These are phyloP conservation scores for Powellomyces hirtus DNA, from an alignment of 192 early-diverging fungal species.

Conservation along the genomic window DNA sequence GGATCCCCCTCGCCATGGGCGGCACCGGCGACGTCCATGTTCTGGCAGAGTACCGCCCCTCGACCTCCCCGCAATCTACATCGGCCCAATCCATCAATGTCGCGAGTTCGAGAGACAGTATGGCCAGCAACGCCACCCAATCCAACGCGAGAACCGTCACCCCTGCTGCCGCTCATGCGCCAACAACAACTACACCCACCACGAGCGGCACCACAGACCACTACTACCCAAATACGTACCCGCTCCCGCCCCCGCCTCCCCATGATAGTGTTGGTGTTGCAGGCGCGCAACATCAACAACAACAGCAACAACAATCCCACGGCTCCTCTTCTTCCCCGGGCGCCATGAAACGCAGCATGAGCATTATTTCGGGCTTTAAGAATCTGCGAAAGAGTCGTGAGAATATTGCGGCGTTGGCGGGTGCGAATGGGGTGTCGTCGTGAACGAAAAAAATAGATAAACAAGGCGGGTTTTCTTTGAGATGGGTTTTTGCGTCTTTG, in stretches of 20 bases:
- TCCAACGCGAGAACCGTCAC: neutral
- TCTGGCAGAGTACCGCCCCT: conserved; percentile 10
- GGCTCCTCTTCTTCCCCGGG: neutral
- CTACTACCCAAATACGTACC: too few species aligned
- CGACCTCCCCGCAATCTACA: neutral
- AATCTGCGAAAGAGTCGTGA: neutral
- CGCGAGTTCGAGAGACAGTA: conserved; percentile 1
- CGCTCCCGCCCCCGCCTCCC: neutral
- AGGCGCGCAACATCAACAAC: too few species aligned
- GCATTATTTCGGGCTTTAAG: neutral
- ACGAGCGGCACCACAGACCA: too few species aligned
- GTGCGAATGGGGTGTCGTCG: neutral
- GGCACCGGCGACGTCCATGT: conserved; percentile 38
- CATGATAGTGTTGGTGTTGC: neutral
- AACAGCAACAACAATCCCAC: neutral
- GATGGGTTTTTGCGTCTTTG: neutral
- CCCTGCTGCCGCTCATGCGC: too few species aligned
- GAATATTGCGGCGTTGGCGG: neutral
- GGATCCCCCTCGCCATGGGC: conserved; percentile 37
- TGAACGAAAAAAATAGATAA: neutral
- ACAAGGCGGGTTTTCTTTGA: neutral
- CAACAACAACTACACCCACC: too few species aligned
- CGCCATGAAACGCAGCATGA: neutral
- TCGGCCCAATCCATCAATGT: neutral
- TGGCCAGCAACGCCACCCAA: neutral